A percentile compares a stretch with the other conserved stretches of the same genome.
Evolutionary conservation across 2,329 filamentous ascomycete species (phyloP).

Genomic region (Truncatella angustata): DNA sequence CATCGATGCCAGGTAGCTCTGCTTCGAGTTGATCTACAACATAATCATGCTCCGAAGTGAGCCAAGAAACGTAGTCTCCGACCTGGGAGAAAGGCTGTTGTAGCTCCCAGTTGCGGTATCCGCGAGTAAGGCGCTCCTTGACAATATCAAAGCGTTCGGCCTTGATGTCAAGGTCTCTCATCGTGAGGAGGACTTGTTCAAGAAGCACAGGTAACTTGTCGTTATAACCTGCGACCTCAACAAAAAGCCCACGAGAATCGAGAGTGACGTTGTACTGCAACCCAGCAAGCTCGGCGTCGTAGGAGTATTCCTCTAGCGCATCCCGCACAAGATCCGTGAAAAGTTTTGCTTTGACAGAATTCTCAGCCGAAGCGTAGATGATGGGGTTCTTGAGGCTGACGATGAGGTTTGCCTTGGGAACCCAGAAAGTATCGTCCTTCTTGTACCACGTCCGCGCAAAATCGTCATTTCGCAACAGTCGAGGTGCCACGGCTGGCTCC

Average conservation of each 20-base stretch:
- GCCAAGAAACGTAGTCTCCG: conserved; percentile 75
- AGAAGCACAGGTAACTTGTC: conserved; percentile 91
- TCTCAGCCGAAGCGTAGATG: conserved; percentile 75
- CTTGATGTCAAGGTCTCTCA: conserved; percentile 80
- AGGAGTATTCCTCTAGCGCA: conserved; percentile 87
- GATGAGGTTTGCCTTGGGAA: conserved; percentile 86
- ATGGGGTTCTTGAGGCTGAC: conserved; percentile 78
- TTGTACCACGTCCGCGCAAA: conserved; percentile 89
- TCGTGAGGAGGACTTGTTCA: conserved; percentile 81
- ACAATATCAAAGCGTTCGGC: conserved; percentile 89
- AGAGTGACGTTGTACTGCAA: conserved; percentile 77
- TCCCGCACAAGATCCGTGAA: conserved; percentile 87
- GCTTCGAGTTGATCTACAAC: conserved; percentile 76
- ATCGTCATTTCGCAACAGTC: conserved; percentile 81
- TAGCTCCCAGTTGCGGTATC: conserved; percentile 82
- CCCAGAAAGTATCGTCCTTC: conserved; percentile 98
- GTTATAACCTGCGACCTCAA: conserved; percentile 88
- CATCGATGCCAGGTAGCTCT: conserved; percentile 73
- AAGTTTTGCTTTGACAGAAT: conserved; percentile 72
- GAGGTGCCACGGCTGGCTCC: conserved; percentile 70
- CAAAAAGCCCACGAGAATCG: conserved; percentile 69
- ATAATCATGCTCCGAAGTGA: conserved; percentile 74
- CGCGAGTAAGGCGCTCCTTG: conserved; percentile 77
- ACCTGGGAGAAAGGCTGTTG: conserved; percentile 89
- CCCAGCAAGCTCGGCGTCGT: conserved; percentile 91